Evolutionary conservation across 1,284 basidiomycete species (phyloP), one percentile per base, ranked within the genome.

Genomic region (Naganishia sp.): DNA sequence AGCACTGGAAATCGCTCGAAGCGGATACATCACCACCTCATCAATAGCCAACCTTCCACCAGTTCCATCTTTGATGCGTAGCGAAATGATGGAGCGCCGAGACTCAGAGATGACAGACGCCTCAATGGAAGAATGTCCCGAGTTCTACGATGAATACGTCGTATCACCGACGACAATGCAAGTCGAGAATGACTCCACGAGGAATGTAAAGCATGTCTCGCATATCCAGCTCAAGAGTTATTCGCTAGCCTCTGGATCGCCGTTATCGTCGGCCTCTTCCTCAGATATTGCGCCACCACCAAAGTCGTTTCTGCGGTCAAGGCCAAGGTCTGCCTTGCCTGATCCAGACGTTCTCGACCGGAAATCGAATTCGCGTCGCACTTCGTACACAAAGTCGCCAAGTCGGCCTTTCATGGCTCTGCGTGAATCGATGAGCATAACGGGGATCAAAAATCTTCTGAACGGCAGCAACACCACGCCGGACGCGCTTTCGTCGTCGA

Each of bases 401-500:
- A 46, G 35, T 32, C 23, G 58, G 47, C 58, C 65, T 15, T 46
- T 60, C 23, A 47, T 65, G 35, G 62, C 18, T 43, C 23, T 68
- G 18, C 60, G 56, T 31, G 35, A 60, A 2, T 68, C 67, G 28
- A 66, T 68, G 35, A 66, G 63, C 41, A 52, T 68, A 43, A 39
- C 52, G 10, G 43, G 63, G n/a, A 18, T 68, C 25, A 60, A 60
- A 21, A 68, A 66, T 46, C 23, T 68, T 28, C 42, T 68, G 21
- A 54, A n/a, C 46, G 31, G 23, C 43, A 52, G 21, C 21, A 55
- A 28, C 28, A 35, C 23, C 28, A 62, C 53, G 25, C 45, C 54
- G 18, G 39, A 51, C 23, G 46, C 32, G 61, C 28, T 47, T 10
- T 6, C 28, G 18, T 31, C 57, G n/a, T 41, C 56, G 23, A 41